Evolutionary conservation across 2,329 filamentous ascomycete genomes (phyloP).

Genomic region (Septoria petroselini): DNA sequence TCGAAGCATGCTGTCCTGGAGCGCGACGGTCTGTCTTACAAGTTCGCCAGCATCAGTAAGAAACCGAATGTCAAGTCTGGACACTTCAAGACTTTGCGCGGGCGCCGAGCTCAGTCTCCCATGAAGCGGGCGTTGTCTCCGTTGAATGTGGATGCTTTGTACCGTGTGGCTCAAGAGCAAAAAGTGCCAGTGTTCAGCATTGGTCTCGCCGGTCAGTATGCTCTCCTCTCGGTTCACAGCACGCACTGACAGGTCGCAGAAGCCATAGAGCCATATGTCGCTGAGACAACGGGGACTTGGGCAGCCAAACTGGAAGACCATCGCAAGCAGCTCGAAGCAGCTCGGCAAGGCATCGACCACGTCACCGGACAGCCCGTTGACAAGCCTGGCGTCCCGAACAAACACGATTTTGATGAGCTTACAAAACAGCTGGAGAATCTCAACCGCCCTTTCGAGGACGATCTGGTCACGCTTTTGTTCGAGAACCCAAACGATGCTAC

Average conservation of each 20-base stretch:
- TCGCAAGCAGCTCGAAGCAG: constrained; percentile 20
- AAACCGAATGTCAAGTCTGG: constrained; percentile 5
- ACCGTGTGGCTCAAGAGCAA: neutral
- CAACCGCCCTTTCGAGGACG: constrained; percentile 25
- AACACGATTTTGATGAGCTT: constrained; percentile 23
- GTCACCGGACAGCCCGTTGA: constrained; percentile 18
- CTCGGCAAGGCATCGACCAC: constrained; percentile 24
- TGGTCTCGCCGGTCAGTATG: constrained; percentile 13
- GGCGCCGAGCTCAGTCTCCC: constrained; percentile 9
- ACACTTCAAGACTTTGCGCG: constrained; percentile 10
- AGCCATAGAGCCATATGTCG: constrained; percentile 12
- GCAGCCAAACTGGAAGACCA: constrained; percentile 5
- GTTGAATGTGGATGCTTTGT: neutral
- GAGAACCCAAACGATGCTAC: neutral
- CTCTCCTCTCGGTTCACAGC: neutral
- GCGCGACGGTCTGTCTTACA: constrained; percentile 12
- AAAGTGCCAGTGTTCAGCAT: neutral
- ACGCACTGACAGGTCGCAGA: constrained; percentile 8
- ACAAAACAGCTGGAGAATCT: constrained; percentile 15
- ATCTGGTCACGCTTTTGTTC: constrained; percentile 6
- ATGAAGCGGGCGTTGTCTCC: constrained; percentile 11
- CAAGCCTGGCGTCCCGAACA: constrained; percentile 19
- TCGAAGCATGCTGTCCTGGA: neutral
- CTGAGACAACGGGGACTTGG: constrained; percentile 3
- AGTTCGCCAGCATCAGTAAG: constrained; percentile 17